Base-by-base conservation (phyloP, 371 early-diverging fungal genomes). In the Mortierella sp. region DNA sequence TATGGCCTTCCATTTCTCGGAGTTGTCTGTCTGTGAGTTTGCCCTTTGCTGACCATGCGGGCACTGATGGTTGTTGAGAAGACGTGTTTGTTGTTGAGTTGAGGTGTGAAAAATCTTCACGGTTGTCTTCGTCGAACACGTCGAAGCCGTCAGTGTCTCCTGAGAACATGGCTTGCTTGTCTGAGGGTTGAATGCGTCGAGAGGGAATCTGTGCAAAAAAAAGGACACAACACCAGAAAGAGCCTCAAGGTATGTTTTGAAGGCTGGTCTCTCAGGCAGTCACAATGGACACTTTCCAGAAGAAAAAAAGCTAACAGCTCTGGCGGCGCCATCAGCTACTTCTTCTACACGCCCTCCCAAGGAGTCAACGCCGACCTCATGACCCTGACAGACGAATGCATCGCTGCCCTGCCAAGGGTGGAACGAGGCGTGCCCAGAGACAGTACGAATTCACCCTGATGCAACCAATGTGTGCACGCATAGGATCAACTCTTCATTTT, bases 351-450 rank as follows among this genome's bases (percentile, higher is more conserved):
- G 21, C 75, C 13, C 50, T 0, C 21, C 48, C 40, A 40, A 40
- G 43, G 43, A 74, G 26, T 21, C 50, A 46, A 57, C 31, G 31
- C 10, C 72, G 24, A 9, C 74, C 28, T n/a, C 59, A 71, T 76
- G 71, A 48, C 31, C 46, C 50, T 67, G 24, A 40, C 76, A 24
- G 81, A 77, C 70, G 78, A 77, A 59, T 84, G 84, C 78, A 75
- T 84, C n/a, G 75, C 72, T 28, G 75, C 81, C n/a, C 55, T 84
- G 28, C 81, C 84, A 48, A 59, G 73, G 71, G 69, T 77, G 37
- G 84, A 84, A 53, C 64, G 64, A 40, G 84, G 84, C 34, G 14
- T 67, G 34, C 51, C 55, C 24, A 72, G 84, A 50, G 81, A 84
- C 81, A 84, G 84, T 84, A 81, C 3, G 57, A 43, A 75, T 74